These are phyloP conservation scores for Blastomyces silverae DNA, from an alignment of 2,329 filamentous ascomycete species.

Conservation along the genomic window DNA sequence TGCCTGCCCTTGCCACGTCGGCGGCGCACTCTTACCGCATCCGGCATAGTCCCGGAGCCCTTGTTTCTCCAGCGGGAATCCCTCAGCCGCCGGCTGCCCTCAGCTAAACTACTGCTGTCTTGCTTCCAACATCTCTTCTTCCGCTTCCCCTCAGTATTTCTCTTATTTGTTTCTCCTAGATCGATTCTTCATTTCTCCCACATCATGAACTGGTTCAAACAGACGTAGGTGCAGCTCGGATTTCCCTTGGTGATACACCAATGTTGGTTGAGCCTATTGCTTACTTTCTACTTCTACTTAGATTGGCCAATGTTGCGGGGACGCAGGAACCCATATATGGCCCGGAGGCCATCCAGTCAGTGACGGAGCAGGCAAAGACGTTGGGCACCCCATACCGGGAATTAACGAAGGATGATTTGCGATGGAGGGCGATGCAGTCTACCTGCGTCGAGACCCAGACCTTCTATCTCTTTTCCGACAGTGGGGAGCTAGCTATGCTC, in stretches of 20 bases:
- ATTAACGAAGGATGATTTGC: constrained; percentile 66
- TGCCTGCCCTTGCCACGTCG: background rate
- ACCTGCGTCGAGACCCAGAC: constrained; percentile 92
- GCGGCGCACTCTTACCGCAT: background rate
- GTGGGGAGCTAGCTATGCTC: constrained; percentile 66
- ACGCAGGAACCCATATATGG: constrained; percentile 97
- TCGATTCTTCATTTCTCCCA: constrained; percentile 28
- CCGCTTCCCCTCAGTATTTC: background rate
- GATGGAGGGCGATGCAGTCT: constrained; percentile 72
- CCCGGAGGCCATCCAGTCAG: constrained; percentile 74
- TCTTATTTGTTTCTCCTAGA: background rate
- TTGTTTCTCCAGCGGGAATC: background rate
- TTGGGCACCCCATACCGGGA: constrained; percentile 78
- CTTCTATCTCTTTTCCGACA: constrained; percentile 82
- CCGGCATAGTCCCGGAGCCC: background rate
- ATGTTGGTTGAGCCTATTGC: constrained; percentile 19
- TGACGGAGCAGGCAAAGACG: constrained; percentile 76
- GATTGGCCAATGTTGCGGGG: constrained; percentile 72
- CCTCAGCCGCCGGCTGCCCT: background rate
- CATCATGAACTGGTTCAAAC: constrained; percentile 94
- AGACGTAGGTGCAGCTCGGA: constrained; percentile 57
- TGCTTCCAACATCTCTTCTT: background rate
- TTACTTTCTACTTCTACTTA: constrained; percentile 32
- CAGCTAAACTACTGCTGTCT: background rate
- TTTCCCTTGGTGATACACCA: constrained; percentile 14